Evolutionary conservation across 2,329 filamentous ascomycete genomes (phyloP), one percentile per base, ranked within the genome.

Genomic region (Epicoccum sorghinum): DNA sequence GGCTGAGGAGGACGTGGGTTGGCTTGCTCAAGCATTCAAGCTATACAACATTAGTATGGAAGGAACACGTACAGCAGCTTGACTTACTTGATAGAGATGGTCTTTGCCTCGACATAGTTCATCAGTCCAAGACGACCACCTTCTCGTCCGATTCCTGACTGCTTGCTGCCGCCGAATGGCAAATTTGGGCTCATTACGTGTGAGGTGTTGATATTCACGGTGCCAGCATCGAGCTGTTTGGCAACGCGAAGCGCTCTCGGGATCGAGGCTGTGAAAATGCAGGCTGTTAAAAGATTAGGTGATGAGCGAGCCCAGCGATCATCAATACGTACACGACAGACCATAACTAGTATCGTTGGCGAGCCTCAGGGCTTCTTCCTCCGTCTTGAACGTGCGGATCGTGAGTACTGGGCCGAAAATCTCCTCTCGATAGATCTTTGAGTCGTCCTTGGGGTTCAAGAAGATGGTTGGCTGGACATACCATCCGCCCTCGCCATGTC

Each of bases 111-210:
- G 18, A 72, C 36, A 49, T 73, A 75, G 29, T 69, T 64, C 63
- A 69, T 62, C 47, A 73, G n/a, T 0, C 70, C 71, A 4, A 57
- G 41, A 18, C 48, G 52, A 18, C 71, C 71, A 18, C 65, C 59
- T 52, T 75, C 72, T 9, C 71, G 53, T 2, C 72, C 72, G n/a
- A 70, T 30, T 2, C 72, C 72, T 14, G 57, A 65, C 57, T 71
- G 61, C 59, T 75, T 75, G 12, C 27, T 55, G 6, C 72, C 72
- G 4, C 72, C 72, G 52, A 74, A 74, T 0, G 72, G 68, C n/a
- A 58, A 53, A 3, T 64, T 53, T 3, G 51, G 14, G n/a, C 41
- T 44, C 22, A 67, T 60, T 1, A 52, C 42, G 12, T 64, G 60
- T 7, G 59, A 58, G 1, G 61, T 58, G 39, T 73, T 74, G 48